Evolutionary conservation across 352 stramenopile species (phyloP), one percentile per base, ranked within the genome.

Genomic region (Globisporangium iwayamae): DNA sequence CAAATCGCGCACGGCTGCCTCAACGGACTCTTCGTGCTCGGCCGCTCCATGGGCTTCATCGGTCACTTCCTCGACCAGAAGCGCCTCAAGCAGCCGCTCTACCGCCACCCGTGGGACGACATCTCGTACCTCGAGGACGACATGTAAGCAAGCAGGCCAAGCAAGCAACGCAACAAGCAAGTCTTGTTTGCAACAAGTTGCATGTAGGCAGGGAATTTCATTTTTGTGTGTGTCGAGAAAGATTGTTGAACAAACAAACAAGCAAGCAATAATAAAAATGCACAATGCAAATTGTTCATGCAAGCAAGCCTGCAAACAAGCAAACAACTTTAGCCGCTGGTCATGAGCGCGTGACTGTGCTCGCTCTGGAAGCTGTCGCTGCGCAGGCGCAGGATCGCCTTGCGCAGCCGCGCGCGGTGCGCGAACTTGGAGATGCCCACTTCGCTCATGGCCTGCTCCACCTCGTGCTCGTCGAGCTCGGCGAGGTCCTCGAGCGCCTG

Each of bases 21-120:
- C 47, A 99, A 99, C 82, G 96, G 95, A 6, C 78, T 99, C 34
- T 96, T 96, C 63, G 86, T 94, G 69, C 74, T 93, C 10, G 86
- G 85, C 52, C 81, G 85, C 46, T 91, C 79, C 69, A 96, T 97
- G 62, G 90, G 88, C 63, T 97, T 96, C 75, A 97, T 97, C 66
- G 94, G 96, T 16, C 96, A 99, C 80, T 98, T 96, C 76, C 76
- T 99, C 48, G 96, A 99, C 83, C 96, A 99, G 77, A 98, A 98
- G 84, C 86, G 96, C 46, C 86, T 99, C 55, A 98, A 98, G 81
- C 96, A 98, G 79, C 92, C 92, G 54, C 79, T 99, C n/a, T 99
- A 98, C 81, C 85, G 96, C 58, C 96, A 98, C 74, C 95, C 96
- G 45, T 98, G 92, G 94, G 96, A 98, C 78, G 95, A 98, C 78